Evolutionary conservation across 352 stramenopile genomes (phyloP).

Genomic region (Pseudoperonospora humuli): DNA sequence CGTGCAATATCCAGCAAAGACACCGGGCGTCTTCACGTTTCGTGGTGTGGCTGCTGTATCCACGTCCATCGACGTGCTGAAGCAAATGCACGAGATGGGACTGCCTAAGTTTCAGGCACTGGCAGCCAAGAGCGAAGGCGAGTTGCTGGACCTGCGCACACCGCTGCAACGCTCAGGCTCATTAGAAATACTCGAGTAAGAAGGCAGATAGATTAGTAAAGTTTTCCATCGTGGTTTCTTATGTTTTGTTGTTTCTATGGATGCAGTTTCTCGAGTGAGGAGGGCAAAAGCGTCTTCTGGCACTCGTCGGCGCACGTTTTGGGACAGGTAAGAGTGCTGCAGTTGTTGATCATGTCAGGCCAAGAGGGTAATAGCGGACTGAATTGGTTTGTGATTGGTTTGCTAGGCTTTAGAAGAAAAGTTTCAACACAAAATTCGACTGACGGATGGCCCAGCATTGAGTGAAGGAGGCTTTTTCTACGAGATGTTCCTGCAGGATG

Average conservation of each 20-base stretch:
- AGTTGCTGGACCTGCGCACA: constrained; percentile 47
- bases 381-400: too few relatives aligned
- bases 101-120: constrained; percentile 58
- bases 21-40: constrained; percentile 30
- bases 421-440: constrained; percentile 94
- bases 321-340: constrained; percentile 50
- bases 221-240: not conserved
- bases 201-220: not conserved
- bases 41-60: constrained; percentile 31
- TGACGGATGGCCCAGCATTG: constrained; percentile 92
- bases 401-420: constrained; percentile 92
- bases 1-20: constrained; percentile 24
- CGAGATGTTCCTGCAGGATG: constrained; percentile 79
- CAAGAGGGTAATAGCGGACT: not conserved
- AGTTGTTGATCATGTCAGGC: not conserved
- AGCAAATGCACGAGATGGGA: constrained; percentile 39
- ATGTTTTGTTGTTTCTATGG: not conserved
- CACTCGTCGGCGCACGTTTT: constrained; percentile 99
- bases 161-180: constrained; percentile 38
- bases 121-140: constrained; percentile 32
- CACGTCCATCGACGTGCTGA: constrained; percentile 56
- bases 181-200: constrained; percentile 61
- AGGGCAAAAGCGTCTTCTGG: constrained; percentile 91
- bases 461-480: constrained; percentile 98
- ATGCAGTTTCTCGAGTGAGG: constrained; percentile 51